Base-by-base conservation (phyloP, 1,284 basidiomycete species). In the Ganoderma leucocontextum region DNA sequence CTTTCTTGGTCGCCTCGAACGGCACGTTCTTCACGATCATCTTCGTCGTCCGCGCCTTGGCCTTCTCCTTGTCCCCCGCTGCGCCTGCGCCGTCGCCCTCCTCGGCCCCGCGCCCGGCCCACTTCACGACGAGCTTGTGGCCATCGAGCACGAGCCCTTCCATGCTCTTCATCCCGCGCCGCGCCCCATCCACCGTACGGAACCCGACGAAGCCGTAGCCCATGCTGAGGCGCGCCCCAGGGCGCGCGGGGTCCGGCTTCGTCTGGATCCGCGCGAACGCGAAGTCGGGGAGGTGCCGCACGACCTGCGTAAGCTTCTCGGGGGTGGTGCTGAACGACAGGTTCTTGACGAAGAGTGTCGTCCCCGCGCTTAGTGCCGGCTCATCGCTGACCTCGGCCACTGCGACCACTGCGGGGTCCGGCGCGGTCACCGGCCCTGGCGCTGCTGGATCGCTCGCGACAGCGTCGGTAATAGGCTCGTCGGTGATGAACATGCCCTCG, bases 151-250 rank as follows among this genome's bases (percentile, higher is more conserved):
- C 88, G 73, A 93, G 91, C 0, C 93, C 94, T 72, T 96, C 88
- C 82, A 97, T 89, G 63, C 90, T 90, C 76, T 89, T 89, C 73
- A 95, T 75, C n/a, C 93, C 97, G 68, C 86, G 87, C 77, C 87
- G 85, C 44, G 97, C 97, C 5, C 86, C 88, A 33, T 93, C 91
- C 0, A 81, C 80, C 38, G 90, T 91, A 78, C 89, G 89, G 84
- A 99, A 99, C 3, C 97, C 97, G 41, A 98, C 89, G 77, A 99
- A 99, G 0, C 96, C 97, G 78, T 97, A 99, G 0, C 97, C 96
- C 96, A 98, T 97, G 76, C 94, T 95, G 52, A 97, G 82, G 55
- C 87, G 83, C 19, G 82, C 91, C 83, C 83, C 82, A 0, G 89
- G 85, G 8, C 87, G 84, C 74, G 94, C 95, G 0, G 95, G 91